phyloP scores from a whole-genome alignment of 2,329 filamentous ascomycete genomes.

The Aureobasidium sp. region DNA sequence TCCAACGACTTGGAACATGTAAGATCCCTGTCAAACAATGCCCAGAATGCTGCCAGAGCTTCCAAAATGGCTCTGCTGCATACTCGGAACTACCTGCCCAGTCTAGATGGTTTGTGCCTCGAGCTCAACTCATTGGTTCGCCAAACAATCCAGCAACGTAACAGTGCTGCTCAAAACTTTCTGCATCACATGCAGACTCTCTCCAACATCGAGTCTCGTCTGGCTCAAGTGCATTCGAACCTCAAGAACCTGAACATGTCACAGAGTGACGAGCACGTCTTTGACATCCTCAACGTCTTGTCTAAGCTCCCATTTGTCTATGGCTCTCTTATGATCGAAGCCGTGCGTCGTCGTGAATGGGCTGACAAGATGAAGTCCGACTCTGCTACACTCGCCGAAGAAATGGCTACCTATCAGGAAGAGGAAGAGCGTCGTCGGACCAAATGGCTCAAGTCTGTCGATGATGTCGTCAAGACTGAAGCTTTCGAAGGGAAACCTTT shows the following conservation, averaged over 20 bases:
- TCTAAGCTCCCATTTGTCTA: constrained; percentile 83
- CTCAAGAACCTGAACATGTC: constrained; percentile 63
- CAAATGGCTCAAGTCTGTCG: constrained; percentile 83
- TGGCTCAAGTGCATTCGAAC: constrained; percentile 62
- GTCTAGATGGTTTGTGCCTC: constrained; percentile 45
- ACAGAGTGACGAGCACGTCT: constrained; percentile 67
- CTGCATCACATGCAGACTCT: constrained; percentile 73
- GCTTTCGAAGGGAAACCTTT: constrained; percentile 59
- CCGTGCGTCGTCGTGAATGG: constrained; percentile 82
- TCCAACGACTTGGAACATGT: constrained; percentile 76
- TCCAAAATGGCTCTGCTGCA: constrained; percentile 57
- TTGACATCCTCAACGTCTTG: constrained; percentile 71
- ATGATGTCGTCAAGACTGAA: constrained; percentile 61
- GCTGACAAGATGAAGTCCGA: constrained; percentile 81
- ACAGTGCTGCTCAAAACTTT: constrained; percentile 55
- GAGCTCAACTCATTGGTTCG: constrained; percentile 49
- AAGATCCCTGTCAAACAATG: constrained; percentile 56
- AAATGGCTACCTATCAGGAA: constrained; percentile 84
- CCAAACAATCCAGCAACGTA: constrained; percentile 52
- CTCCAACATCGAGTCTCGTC: constrained; percentile 66
- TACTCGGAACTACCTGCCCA: constrained; percentile 54
- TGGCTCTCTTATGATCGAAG: constrained; percentile 78
- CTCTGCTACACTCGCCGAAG: constrained; percentile 78
- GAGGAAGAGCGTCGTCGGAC: constrained; percentile 82
- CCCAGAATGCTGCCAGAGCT: constrained; percentile 53